Base-by-base conservation (phyloP, 2,329 filamentous ascomycete genomes). In the Diplodia sapinea region DNA sequence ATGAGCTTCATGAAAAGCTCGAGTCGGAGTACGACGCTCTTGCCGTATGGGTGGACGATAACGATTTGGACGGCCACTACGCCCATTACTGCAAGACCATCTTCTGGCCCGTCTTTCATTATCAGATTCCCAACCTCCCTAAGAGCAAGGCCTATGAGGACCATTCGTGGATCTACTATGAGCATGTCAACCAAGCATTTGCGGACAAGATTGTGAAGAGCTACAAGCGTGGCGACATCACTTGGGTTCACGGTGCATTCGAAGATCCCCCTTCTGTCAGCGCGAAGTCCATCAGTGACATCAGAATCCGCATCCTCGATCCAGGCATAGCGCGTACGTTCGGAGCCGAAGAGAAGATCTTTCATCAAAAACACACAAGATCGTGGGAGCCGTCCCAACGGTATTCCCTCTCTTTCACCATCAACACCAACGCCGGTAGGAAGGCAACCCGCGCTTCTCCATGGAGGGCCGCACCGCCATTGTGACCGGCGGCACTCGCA, bases 61-160 rank as follows among this genome's bases (percentile, higher is more conserved):
- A 91, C 76, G 94, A 98, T 79, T 93, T 97, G 76, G 91, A 97
- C 74, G 93, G 94, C 1, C 94, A 97, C 80, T 98, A 98, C 76
- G 88, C 90, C 13, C 94, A 97, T 79, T 98, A 95, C 77, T 97
- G 94, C 88, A 98, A 98, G 82, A 93, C 94, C 75, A 97, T 98
- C 66, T 84, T 98, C 7, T 98, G 94, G 94, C 94, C 94, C 1
- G 94, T 97, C 69, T 96, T 98, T 79, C 94, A 98, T 80, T 98
- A 98, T 78, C 94, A 97, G 79, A 96, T 98, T 69, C 95, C 94
- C 0, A 94, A 98, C 77, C 96, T 96, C 76, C 94, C 94, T 33
- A 97, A 97, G 84, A 97, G 93, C 87, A 98, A 98, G 70, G 94
- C 94, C 0, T 98, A 97, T 78, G 91, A 96, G 78, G 94, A 98